A percentile compares a stretch with the other conserved stretches of the same genome.
Conservation (phyloP, 2,329 filamentous ascomycete species). For the Ophiocordyceps camponoti-leonardi region DNA sequence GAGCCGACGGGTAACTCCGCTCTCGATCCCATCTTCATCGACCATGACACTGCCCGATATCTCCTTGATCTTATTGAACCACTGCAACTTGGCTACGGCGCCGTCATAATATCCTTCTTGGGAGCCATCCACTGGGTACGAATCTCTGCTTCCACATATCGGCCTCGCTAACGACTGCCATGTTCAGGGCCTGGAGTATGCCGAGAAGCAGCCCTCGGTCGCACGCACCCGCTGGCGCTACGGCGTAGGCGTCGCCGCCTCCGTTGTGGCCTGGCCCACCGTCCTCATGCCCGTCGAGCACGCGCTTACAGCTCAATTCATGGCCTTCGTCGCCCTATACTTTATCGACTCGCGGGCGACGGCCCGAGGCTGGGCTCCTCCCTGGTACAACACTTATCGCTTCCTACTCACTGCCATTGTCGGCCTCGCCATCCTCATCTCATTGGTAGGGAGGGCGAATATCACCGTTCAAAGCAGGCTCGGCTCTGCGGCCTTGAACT, state of each 20-base stretch:
- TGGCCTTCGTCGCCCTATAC: slow-evolving; percentile 72
- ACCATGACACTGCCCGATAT: slow-evolving; percentile 52
- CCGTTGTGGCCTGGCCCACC: slow-evolving; percentile 78
- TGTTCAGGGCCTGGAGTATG: slow-evolving; percentile 57
- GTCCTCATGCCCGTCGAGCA: slow-evolving; percentile 70
- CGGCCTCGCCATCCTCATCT: slow-evolving; percentile 64
- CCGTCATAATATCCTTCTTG: slow-evolving; percentile 83
- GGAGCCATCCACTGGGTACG: slow-evolving; percentile 75
- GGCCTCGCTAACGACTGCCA: background rate
- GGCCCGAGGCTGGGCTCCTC: slow-evolving; percentile 58
- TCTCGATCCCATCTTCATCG: slow-evolving; percentile 35
- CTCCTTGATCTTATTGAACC: slow-evolving; percentile 65
- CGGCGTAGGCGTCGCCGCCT: slow-evolving; percentile 62
- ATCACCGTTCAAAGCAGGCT: slow-evolving; percentile 26
- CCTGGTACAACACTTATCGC: slow-evolving; percentile 79
- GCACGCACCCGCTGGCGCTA: slow-evolving; percentile 64
- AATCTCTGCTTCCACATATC: background rate
- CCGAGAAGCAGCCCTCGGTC: slow-evolving; percentile 41
- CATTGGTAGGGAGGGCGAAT: slow-evolving; percentile 66
- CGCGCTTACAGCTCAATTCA: slow-evolving; percentile 72
- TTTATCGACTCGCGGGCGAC: slow-evolving; percentile 65
- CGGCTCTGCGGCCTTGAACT: slow-evolving; percentile 16
- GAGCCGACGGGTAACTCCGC: slow-evolving; percentile 42
- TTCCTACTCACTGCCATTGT: slow-evolving; percentile 87
- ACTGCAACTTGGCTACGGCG: slow-evolving; percentile 79